Base-by-base conservation (phyloP, 345 rosid species). In the Pistacia integerrima region DNA sequence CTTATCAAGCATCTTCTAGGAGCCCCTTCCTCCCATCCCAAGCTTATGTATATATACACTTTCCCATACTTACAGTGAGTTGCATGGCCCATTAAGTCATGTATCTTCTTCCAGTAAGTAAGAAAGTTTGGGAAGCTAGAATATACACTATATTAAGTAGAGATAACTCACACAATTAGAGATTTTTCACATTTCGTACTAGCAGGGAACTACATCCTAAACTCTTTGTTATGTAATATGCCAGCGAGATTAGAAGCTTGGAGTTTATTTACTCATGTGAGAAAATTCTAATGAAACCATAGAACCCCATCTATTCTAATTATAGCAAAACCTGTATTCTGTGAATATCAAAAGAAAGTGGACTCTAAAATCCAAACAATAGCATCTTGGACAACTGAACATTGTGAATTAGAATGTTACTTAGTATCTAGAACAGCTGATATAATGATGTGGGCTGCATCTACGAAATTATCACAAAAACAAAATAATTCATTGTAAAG, bases 41-140 rank as follows among this genome's bases (percentile, higher is more conserved):
- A 44, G 64, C 51, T 67, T 67, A 49, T 36, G 11, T 55, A 48
- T 62, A 33, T 16, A 52, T n/a, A 12, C 25, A 36, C 20, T 60
- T 20, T 22, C 58, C 36, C 17, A 7, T 49, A 54, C 11, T 52
- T 52, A 20, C 60, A 30, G 55, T 16, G 35, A 67, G 67, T 20
- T 41, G 28, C 16, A 5, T 59, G 28, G 67, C 7, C 36, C n/a
- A 10, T 73, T 55, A 18, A 33, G 30, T 51, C 11, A n/a, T 54
- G 38, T 22, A 56, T 64, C 63, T 38, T 44, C 41, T 52, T 73
- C 64, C 69, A 73, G 59, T 22, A 30, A 16, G 54, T 11, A 73
- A 11, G 68, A 73, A 25, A 73, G 12, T 73, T 54, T 30, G 4
- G 22, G 58, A 73, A n/a, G 5, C 66, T 59, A 36, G 1, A 46